Conservation (phyloP, 2,329 filamentous ascomycete species). For the Elsinoe ampelina region DNA sequence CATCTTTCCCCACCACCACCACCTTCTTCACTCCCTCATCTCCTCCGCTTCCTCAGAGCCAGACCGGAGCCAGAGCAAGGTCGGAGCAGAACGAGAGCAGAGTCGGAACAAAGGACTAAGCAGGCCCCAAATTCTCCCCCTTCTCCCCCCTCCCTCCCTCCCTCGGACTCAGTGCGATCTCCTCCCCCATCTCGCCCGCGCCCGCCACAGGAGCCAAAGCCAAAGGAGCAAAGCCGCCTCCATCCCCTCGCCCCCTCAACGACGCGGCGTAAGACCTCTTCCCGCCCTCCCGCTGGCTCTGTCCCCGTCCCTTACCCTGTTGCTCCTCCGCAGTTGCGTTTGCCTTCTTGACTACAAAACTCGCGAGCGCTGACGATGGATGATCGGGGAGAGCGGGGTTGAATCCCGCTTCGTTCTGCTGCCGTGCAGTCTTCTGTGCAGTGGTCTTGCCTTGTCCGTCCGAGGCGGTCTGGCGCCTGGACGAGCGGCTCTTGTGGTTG, state of each 20-base stretch:
- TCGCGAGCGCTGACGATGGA: neutral
- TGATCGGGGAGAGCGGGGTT: slow-evolving; percentile 3
- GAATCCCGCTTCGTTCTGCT: slow-evolving; percentile 10
- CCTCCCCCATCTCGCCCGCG: neutral
- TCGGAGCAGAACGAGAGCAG: no score
- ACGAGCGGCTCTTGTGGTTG: slow-evolving; percentile 38
- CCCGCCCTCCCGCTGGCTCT: neutral
- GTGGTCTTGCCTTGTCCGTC: neutral
- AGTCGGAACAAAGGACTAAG: neutral
- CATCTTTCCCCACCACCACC: neutral
- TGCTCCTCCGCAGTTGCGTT: neutral
- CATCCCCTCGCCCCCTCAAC: neutral
- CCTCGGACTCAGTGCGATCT: no score
- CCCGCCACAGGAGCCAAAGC: neutral
- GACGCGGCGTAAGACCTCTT: neutral
- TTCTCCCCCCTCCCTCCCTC: neutral
- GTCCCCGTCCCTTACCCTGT: neutral
- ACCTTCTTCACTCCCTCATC: neutral
- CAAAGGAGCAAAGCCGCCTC: neutral
- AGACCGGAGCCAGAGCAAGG: no score
- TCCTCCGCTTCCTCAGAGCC: no score
- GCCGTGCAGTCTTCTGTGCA: neutral
- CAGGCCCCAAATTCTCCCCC: neutral
- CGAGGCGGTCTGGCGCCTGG: slow-evolving; percentile 30
- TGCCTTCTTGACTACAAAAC: neutral